A percentile compares a stretch with the other conserved stretches of the same genome.
phyloP scores from a whole-genome alignment of 2,329 filamentous ascomycete genomes.

The Juglanconis oblonga region DNA sequence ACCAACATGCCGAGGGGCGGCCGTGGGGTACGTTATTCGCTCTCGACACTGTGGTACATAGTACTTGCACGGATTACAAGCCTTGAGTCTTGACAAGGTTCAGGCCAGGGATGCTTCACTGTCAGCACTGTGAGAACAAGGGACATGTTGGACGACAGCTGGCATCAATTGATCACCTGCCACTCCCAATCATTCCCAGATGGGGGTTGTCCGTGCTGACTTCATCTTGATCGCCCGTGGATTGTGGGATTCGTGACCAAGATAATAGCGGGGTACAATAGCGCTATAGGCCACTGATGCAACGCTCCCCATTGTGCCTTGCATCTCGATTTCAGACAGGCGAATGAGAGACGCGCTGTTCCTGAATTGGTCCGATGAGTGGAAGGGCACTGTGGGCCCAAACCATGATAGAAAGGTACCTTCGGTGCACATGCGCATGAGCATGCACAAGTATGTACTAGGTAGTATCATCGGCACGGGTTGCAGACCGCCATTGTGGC shows the following conservation, averaged over 20 bases:
- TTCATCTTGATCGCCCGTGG: conserved; percentile 6
- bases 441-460: background rate
- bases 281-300: conserved; percentile 10
- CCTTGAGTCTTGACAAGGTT: too few relatives aligned
- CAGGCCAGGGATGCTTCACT: too few relatives aligned
- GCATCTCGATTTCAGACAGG: conserved; percentile 11
- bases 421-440: background rate
- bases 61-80: too few relatives aligned
- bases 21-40: too few relatives aligned
- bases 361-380: conserved; percentile 11
- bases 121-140: too few relatives aligned
- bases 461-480: background rate
- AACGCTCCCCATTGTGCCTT: conserved; percentile 12
- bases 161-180: background rate
- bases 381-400: background rate
- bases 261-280: conserved; percentile 16
- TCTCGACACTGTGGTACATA: too few relatives aligned
- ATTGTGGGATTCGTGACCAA: conserved; percentile 1
- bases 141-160: background rate
- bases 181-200: conserved; percentile 7
- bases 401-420: background rate
- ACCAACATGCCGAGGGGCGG: too few relatives aligned
- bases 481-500: conserved; percentile 9
- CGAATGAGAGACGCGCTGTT: conserved; percentile 16
- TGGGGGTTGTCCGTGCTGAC: conserved; percentile 9